These are phyloP conservation scores for Proteromonas lacertae DNA, from an alignment of 352 stramenopile species.

Conservation along the genomic window DNA sequence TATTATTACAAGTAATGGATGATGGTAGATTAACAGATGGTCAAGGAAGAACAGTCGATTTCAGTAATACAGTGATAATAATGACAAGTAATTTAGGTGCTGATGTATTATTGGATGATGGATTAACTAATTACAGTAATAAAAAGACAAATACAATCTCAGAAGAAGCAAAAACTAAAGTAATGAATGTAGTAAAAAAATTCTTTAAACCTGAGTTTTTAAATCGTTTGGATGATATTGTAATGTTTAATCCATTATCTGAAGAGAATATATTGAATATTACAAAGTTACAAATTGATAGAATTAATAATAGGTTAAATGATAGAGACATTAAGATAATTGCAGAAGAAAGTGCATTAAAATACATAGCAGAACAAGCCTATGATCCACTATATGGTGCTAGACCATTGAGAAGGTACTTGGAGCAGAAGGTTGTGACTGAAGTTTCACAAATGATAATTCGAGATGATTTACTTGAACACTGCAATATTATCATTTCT, in stretches of 20 bases:
- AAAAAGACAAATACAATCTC: slow-evolving; percentile 9
- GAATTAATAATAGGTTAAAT: slow-evolving; percentile 21
- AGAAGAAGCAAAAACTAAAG: slow-evolving; percentile 17
- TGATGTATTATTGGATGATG: background rate
- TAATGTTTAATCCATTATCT: slow-evolving; percentile 71
- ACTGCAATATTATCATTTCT: slow-evolving; percentile 19
- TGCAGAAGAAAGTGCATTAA: slow-evolving; percentile 24
- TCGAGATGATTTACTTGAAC: slow-evolving; percentile 14
- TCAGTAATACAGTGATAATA: slow-evolving; percentile 82
- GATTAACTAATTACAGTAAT: background rate
- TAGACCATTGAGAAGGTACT: slow-evolving; percentile 65
- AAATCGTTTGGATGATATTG: slow-evolving; percentile 72
- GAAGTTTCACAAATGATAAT: slow-evolving; percentile 24
- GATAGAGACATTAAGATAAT: slow-evolving; percentile 27
- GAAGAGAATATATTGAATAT: slow-evolving; percentile 49
- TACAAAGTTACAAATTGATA: slow-evolving; percentile 45
- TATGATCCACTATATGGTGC: slow-evolving; percentile 72
- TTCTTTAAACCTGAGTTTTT: slow-evolving; percentile 70
- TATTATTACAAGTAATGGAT: slow-evolving; percentile 79
- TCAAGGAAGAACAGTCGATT: slow-evolving; percentile 72
- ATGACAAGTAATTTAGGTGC: slow-evolving; percentile 63
- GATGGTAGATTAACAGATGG: slow-evolving; percentile 84
- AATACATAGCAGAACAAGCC: slow-evolving; percentile 48
- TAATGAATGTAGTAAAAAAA: slow-evolving; percentile 39
- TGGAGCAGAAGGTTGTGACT: slow-evolving; percentile 69